A percentile compares a stretch with the other conserved stretches of the same genome.
These are phyloP conservation scores for Amanita fuliginea DNA, from an alignment of 768 basidiomycete species.

Conservation along the genomic window DNA sequence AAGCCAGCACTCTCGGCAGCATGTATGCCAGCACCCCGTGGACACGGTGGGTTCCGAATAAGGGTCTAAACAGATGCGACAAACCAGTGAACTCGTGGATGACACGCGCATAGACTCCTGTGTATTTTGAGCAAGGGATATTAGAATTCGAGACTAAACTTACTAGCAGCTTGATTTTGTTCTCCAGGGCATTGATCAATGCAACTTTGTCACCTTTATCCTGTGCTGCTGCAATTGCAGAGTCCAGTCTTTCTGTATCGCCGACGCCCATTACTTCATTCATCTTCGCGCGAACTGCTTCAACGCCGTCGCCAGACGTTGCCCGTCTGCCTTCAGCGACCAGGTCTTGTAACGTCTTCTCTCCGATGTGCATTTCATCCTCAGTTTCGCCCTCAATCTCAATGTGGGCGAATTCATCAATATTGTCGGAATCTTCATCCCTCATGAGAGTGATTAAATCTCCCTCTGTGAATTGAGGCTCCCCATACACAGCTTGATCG, in stretches of 20 bases:
- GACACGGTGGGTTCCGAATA: constrained; percentile 72
- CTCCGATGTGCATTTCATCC: constrained; percentile 19
- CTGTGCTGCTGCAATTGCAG: constrained; percentile 37
- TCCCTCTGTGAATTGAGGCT: constrained; percentile 65
- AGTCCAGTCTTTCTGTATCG: constrained; percentile 35
- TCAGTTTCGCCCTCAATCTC: constrained; percentile 31
- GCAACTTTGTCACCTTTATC: constrained; percentile 34
- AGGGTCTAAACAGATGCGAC: constrained; percentile 73
- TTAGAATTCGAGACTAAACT: constrained; percentile 13
- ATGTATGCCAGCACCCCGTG: constrained; percentile 84
- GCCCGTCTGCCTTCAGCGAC: constrained; percentile 37
- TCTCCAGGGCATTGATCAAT: constrained; percentile 46
- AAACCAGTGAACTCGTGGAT: constrained; percentile 34
- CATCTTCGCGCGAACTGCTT: constrained; percentile 20
- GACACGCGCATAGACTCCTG: constrained; percentile 35
- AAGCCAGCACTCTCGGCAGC: constrained; percentile 75
- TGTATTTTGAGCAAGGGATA: constrained; percentile 1
- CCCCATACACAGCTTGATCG: constrained; percentile 55
- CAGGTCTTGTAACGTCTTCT: constrained; percentile 36
- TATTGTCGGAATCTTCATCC: constrained; percentile 13
- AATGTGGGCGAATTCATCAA: constrained; percentile 28
- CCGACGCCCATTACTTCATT: constrained; percentile 29
- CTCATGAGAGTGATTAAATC: constrained; percentile 39
- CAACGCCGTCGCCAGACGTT: not conserved
- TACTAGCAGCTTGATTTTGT: constrained; percentile 48